Evolutionary conservation across 2,329 filamentous ascomycete genomes (phyloP).

Genomic region (Fulvia fulva): DNA sequence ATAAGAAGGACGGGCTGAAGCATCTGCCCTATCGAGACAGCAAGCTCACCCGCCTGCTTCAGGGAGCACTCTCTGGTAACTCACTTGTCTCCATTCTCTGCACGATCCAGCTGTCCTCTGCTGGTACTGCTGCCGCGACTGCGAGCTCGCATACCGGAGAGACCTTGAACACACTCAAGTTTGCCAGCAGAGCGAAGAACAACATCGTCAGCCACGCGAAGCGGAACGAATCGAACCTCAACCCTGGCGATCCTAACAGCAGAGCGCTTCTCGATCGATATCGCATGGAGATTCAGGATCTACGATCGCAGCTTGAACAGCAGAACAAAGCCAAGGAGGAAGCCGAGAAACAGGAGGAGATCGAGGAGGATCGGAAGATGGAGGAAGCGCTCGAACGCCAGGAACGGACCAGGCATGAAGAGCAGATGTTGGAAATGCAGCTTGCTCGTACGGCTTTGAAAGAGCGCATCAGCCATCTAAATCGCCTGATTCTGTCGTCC

Average conservation of each 20-base stretch:
- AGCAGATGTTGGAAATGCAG: conserved; percentile 98
- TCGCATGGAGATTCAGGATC: conserved; percentile 82
- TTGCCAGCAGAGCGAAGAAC: conserved; percentile 94
- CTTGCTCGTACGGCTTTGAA: conserved; percentile 91
- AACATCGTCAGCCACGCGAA: conserved; percentile 97
- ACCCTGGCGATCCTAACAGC: conserved; percentile 75
- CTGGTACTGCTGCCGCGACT: conserved; percentile 62
- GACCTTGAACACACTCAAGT: conserved; percentile 93
- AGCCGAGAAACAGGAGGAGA: conserved; percentile 47
- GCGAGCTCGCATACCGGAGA: conserved; percentile 75
- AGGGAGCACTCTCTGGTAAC: conserved; percentile 87
- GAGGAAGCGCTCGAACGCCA: conserved; percentile 72
- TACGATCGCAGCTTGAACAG: conserved; percentile 75
- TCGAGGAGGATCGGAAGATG: conserved; percentile 63
- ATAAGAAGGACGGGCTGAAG: conserved; percentile 63
- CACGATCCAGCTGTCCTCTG: conserved; percentile 84
- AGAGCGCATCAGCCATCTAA: conserved; percentile 94
- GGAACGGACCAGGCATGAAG: conserved; percentile 69
- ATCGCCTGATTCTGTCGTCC: conserved; percentile 88
- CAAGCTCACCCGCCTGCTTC: conserved; percentile 88
- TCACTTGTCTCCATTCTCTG: conserved; percentile 96
- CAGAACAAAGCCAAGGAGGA: conserved; percentile 64
- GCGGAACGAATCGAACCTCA: conserved; percentile 77
- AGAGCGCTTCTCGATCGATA: conserved; percentile 88
- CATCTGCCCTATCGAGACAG: conserved; percentile 96